Evolutionary conservation across 495 filamentous ascomycete genomes (phyloP), one percentile per base, ranked within the genome.

Genomic region (Penicillium turbatum): DNA sequence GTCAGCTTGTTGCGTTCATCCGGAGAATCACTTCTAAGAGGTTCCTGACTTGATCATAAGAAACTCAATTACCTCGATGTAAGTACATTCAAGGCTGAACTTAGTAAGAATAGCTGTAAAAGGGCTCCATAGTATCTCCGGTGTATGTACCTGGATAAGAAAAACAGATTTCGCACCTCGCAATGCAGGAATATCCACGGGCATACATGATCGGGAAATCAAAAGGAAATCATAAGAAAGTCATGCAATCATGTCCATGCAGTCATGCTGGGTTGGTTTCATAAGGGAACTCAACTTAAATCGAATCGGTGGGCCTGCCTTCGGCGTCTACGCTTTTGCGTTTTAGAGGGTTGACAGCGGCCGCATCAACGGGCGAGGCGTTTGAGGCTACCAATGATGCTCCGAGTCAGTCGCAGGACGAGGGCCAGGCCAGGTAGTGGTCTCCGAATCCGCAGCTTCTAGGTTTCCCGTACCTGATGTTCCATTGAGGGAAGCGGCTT

Each of bases 281-380:
- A 50, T 27, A 13, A 16, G 10, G 16, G 7, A n/a, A 26, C 21
- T 9, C 6, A 41, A 27, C 11, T 43, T 11, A 34, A 12, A 12
- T 26, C 21, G 29, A 16, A 30, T 17, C 24, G 2, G 27, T 19
- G 21, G 16, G 39, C 30, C 21, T 46, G 24, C 10, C 40, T 41
- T 43, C 41, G 29, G 27, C 65, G 36, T 68, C 63, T 13, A 57
- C 54, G 5, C 67, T 64, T 55, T 72, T 72, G 35, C 69, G 67
- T 38, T 72, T 72, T 27, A 70, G 30, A 40, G 69, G 69, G 53
- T 69, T 70, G 32, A 54, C 49, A 29, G 55, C 43, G 10, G 49
- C 26, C 7, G 27, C 34, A 42, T 59, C 32, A 50, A 29, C 7
- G 50, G 50, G 11, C 10, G 37, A 21, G 17, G 29, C 19, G 35